Percentiles rank a stretch among this genome's conserved stretches.
Conservation (phyloP, 805 yeast genomes). For the Lipomyces japonicus region DNA sequence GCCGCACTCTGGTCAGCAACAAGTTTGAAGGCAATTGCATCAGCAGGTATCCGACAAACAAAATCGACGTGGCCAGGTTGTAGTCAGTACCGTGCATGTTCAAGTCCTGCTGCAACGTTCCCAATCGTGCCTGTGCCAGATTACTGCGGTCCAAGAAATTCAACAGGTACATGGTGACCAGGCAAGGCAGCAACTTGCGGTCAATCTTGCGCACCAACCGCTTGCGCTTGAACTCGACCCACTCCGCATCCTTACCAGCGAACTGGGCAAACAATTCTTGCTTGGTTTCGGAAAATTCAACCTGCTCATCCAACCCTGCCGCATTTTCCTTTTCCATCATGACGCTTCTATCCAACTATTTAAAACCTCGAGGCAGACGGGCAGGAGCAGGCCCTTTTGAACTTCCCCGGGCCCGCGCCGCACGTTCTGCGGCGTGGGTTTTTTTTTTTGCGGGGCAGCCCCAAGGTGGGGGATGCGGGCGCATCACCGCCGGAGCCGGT, state of each 20-base stretch:
- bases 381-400: too few relatives aligned
- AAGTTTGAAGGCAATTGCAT: conserved; percentile 28
- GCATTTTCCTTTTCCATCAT: too few relatives aligned
- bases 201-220: conserved; percentile 28
- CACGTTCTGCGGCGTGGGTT: too few relatives aligned
- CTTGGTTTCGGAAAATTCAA: too few relatives aligned
- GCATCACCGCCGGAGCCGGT: too few relatives aligned
- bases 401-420: too few relatives aligned
- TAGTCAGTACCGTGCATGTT: conserved; percentile 42
- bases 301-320: too few relatives aligned
- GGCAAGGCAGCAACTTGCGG: conserved; percentile 28
- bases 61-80: conserved; percentile 44
- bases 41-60: conserved; percentile 37
- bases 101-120: conserved; percentile 43
- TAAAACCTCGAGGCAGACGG: too few relatives aligned
- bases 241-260: conserved; percentile 17
- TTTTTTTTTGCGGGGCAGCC: too few relatives aligned
- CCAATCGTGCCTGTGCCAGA: conserved; percentile 46
- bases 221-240: conserved; percentile 11
- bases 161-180: conserved; percentile 30
- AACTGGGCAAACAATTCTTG: too few relatives aligned
- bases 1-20: conserved; percentile 38
- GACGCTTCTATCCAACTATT: too few relatives aligned
- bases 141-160: conserved; percentile 46
- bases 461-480: too few relatives aligned